Base-by-base conservation (phyloP, 2,329 filamentous ascomycete species). In the Aspergillus sp. region DNA sequence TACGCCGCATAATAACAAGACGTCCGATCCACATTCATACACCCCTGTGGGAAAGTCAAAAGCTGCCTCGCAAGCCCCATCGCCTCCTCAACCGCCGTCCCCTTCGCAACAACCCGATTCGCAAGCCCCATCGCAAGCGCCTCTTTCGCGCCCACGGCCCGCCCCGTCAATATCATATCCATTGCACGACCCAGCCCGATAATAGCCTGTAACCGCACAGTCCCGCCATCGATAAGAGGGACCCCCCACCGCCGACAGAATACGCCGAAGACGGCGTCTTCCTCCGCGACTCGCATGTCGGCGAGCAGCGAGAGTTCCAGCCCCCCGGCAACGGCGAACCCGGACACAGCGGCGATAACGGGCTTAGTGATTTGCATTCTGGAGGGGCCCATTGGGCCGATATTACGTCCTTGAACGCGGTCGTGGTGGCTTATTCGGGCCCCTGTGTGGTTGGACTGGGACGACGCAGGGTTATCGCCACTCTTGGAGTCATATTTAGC, bases 101-200 rank as follows among this genome's bases (percentile, higher is more conserved):
- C 83, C 58, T 79, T 80, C 0, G 76, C 73, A 1, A 84, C 82
- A 0, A 85, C 76, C 0, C 82, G 72, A 64, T 80, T 84, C 8
- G 78, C 82, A 7, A 85, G 70, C 0, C 82, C 83, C 72, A 84
- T 82, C 1, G 65, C 50, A 27, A 82, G 61, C 0, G 82, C 82
- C 61, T 86, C 82, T 17, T 75, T 63, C 0, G 82, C 82, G 0
- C 60, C 62, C 0, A 85, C 80, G 0, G 75, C 64, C 1, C 82
- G 70, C 0, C 83, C 83, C 0, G 83, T 85, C 5, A 86, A 70
- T 15, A 85, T 82, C 78, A 85, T 81, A 66, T 85, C 83, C 54
- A 85, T 60, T 0, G 83, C 82, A 3, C 81, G 66, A 0, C 82
- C 81, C 1, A 85, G 71, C 0, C 83, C 83, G 20, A 85, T 68